A percentile compares a stretch with the other conserved stretches of the same genome.
phyloP scores from a whole-genome alignment of 1,139 yeast genomes.

The Sugiyamaella neomexicana region DNA sequence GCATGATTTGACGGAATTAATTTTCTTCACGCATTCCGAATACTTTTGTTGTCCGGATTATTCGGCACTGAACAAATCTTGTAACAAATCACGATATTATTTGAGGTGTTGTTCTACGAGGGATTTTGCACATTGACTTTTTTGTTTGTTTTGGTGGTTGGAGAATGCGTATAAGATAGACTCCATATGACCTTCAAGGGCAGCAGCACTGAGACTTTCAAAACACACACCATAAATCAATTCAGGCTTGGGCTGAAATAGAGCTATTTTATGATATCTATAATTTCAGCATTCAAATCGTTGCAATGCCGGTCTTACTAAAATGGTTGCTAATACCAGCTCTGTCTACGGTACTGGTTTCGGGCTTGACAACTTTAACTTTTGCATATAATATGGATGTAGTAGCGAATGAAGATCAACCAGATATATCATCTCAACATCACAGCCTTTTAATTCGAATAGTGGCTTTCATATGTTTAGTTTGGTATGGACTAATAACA shows the following conservation, averaged over 20 bases:
- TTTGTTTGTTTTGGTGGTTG: neutral
- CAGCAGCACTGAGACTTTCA: too few species aligned
- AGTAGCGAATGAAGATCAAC: neutral
- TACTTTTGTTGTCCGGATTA: neutral
- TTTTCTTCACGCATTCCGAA: slow-evolving; percentile 1
- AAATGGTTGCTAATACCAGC: slow-evolving; percentile 5
- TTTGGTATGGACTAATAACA: slow-evolving; percentile 26
- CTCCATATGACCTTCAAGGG: neutral
- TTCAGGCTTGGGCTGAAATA: neutral
- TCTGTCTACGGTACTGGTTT: neutral
- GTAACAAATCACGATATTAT: too few species aligned
- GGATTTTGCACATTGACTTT: too few species aligned
- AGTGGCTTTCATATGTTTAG: slow-evolving; percentile 21
- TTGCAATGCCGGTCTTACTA: neutral
- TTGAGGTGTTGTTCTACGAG: neutral
- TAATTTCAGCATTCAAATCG: too few species aligned
- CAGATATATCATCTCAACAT: neutral
- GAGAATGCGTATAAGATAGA: slow-evolving; percentile 3
- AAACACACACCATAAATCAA: neutral
- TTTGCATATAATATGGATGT: slow-evolving; percentile 2
- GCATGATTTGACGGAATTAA: slow-evolving; percentile 1
- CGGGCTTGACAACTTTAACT: slow-evolving; percentile 3
- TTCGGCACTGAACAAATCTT: slow-evolving; percentile 3
- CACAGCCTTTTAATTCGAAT: neutral
- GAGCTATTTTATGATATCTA: neutral